These are phyloP conservation scores for Heterobasidion parviporum DNA, from an alignment of 1,284 basidiomycete genomes.

Conservation along the genomic window DNA sequence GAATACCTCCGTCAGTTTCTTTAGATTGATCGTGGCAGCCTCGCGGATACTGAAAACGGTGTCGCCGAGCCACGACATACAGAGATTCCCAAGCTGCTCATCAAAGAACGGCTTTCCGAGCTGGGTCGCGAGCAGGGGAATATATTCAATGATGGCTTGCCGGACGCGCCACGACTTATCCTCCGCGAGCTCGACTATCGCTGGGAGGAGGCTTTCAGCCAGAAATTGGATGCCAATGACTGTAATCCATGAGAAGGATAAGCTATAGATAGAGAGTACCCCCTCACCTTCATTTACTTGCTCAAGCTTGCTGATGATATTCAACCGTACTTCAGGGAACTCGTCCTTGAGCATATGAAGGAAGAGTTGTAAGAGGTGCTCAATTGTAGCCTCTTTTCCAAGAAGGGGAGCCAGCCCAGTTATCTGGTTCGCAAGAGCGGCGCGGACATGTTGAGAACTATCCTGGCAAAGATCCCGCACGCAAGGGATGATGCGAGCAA, in stretches of 20 bases:
- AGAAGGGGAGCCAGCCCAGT: slow-evolving; percentile 95
- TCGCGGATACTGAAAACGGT: slow-evolving; percentile 98
- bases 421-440: slow-evolving; percentile 94
- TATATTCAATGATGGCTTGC: slow-evolving; percentile 99
- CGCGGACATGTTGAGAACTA: slow-evolving; percentile 93
- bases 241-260: slow-evolving; percentile 19
- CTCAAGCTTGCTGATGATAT: slow-evolving; percentile 99
- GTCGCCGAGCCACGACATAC: slow-evolving; percentile 99
- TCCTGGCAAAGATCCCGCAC: slow-evolving; percentile 94
- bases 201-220: slow-evolving; percentile 93
- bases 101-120: slow-evolving; percentile 97
- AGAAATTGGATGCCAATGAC: slow-evolving; percentile 97
- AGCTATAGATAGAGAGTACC: slow-evolving; percentile 7
- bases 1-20: slow-evolving; percentile 97
- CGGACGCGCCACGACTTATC: slow-evolving; percentile 99
- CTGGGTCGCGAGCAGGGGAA: slow-evolving; percentile 90
- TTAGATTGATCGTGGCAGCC: slow-evolving; percentile 94
- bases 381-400: slow-evolving; percentile 91
- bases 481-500: slow-evolving; percentile 92
- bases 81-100: slow-evolving; percentile 92
- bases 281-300: slow-evolving; percentile 84
- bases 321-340: slow-evolving; percentile 95
- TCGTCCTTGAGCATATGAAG: slow-evolving; percentile 97
- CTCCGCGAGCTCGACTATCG: slow-evolving; percentile 96
- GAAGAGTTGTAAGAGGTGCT: slow-evolving; percentile 96